Evolutionary conservation across 306 rosid genomes (phyloP).

Genomic region (Quercus robur): DNA sequence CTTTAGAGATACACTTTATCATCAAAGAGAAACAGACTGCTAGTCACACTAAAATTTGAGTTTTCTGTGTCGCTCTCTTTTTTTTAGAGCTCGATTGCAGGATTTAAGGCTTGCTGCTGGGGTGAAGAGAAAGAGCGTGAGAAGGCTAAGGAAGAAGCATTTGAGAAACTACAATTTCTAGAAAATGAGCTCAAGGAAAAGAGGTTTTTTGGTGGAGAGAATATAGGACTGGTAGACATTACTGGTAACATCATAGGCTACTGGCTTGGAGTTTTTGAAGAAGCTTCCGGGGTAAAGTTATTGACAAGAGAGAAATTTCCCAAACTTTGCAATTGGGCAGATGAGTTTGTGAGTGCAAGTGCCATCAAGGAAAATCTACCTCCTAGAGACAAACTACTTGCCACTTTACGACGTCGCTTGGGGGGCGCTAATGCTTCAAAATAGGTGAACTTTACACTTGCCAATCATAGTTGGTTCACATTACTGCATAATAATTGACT

Average conservation of each 20-base stretch:
- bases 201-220: conserved; percentile 60
- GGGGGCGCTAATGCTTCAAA: background rate
- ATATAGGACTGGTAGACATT: conserved; percentile 48
- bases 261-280: conserved; percentile 48
- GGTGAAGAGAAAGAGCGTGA: conserved; percentile 28
- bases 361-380: conserved; percentile 39
- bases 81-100: conserved; percentile 22
- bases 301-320: conserved; percentile 40
- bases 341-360: conserved; percentile 18
- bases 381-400: conserved; percentile 27
- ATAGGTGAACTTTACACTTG: too few relatives aligned
- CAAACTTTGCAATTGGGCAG: conserved; percentile 39
- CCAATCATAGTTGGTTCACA: too few relatives aligned
- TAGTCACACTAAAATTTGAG: background rate
- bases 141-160: conserved; percentile 32
- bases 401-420: conserved; percentile 14
- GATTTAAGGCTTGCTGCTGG: conserved; percentile 19
- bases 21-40: too few relatives aligned
- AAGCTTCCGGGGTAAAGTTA: conserved; percentile 30
- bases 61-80: background rate
- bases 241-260: conserved; percentile 32
- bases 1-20: too few relatives aligned
- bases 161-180: conserved; percentile 27
- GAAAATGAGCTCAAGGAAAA: conserved; percentile 54
- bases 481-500: too few relatives aligned